Evolutionary conservation across 2,329 filamentous ascomycete genomes (phyloP).

Genomic region (Hypoxylon sp.): DNA sequence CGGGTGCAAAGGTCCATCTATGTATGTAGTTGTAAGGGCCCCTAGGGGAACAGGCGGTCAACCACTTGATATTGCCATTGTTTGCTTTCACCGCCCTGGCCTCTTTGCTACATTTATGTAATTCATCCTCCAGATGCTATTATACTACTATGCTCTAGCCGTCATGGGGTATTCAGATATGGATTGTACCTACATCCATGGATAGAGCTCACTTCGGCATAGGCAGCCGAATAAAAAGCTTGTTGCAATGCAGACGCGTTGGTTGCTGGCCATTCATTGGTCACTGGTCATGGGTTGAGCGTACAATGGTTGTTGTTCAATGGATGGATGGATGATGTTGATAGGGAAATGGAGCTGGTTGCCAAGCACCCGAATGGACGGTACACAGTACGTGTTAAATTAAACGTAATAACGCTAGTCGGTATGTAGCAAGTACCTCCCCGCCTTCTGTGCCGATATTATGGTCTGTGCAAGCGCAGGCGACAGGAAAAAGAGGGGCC

Average conservation of each 20-base stretch:
- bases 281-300: too few relatives aligned
- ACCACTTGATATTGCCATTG: neutral
- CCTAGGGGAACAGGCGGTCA: slow-evolving; percentile 9
- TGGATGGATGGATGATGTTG: slow-evolving; percentile 12
- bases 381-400: slow-evolving; percentile 31
- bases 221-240: slow-evolving; percentile 6
- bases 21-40: slow-evolving; percentile 1
- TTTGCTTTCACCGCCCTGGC: neutral
- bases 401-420: slow-evolving; percentile 28
- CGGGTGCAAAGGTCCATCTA: neutral
- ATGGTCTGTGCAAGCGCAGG: slow-evolving; percentile 30
- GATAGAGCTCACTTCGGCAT: neutral
- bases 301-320: too few relatives aligned
- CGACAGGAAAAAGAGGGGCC: slow-evolving; percentile 29
- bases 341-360: slow-evolving; percentile 11
- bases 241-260: neutral
- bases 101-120: too few relatives aligned
- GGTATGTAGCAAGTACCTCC: slow-evolving; percentile 30
- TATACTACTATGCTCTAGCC: neutral
- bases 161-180: neutral
- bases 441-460: slow-evolving; percentile 25
- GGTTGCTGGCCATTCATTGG: too few relatives aligned
- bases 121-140: neutral
- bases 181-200: neutral
- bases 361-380: slow-evolving; percentile 26